A percentile compares a stretch with the other conserved stretches of the same genome.
Evolutionary conservation across 106 monocot genomes (phyloP).

Genomic region (Allium sativum): DNA sequence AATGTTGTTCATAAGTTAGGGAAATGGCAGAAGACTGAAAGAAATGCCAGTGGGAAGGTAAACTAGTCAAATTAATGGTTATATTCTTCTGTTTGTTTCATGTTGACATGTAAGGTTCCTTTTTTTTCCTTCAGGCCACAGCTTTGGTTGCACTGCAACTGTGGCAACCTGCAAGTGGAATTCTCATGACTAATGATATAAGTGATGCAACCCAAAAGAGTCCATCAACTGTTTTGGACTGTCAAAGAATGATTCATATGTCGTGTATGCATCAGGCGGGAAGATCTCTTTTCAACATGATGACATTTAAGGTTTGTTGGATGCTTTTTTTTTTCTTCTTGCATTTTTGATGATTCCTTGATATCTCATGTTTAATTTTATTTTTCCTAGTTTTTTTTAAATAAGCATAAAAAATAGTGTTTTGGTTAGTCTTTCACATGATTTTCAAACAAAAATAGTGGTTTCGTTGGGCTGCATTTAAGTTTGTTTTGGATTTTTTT

Average conservation of each 20-base stretch:
- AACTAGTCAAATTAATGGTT: background rate
- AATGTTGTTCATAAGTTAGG: constrained; percentile 60
- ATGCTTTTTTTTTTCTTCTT: background rate
- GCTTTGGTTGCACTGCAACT: constrained; percentile 16
- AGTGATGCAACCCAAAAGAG: constrained; percentile 21
- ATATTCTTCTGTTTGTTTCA: no score
- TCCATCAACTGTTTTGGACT: constrained; percentile 29
- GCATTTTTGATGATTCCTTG: background rate
- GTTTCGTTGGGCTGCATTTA: no score
- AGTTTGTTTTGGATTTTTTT: no score
- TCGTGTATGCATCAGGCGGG: constrained; percentile 53
- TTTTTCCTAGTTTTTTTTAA: no score
- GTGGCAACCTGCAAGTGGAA: constrained; percentile 26
- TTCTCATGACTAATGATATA: constrained; percentile 26
- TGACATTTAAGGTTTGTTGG: constrained; percentile 44
- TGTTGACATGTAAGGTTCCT: background rate
- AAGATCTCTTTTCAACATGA: constrained; percentile 48
- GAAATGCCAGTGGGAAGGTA: constrained; percentile 47
- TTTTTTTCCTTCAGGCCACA: constrained; percentile 13
- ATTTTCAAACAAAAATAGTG: no score
- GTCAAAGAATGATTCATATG: constrained; percentile 52
- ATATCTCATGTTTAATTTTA: no score
- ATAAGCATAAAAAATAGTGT: no score
- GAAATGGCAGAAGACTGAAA: constrained; percentile 52
- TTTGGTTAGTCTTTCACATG: no score